Evolutionary conservation across 495 filamentous ascomycete species (phyloP).

Genomic region (Staphylotrichum tortipilum): DNA sequence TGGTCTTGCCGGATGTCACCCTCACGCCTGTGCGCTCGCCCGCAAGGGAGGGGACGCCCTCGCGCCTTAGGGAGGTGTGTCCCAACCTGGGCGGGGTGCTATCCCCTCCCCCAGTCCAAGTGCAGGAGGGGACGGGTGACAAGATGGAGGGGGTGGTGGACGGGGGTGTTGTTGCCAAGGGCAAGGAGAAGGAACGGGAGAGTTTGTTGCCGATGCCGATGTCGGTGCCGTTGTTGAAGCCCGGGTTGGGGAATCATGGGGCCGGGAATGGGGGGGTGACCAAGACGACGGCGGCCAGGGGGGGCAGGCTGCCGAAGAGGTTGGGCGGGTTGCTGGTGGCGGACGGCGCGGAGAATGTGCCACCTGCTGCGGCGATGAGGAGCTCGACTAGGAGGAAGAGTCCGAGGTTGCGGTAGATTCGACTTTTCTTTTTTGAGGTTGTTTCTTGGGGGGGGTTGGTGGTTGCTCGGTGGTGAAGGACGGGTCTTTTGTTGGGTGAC

Average conservation of each 20-base stretch:
- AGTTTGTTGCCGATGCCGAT: no score
- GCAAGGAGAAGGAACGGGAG: no score
- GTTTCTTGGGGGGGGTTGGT: not conserved
- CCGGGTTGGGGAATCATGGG: no score
- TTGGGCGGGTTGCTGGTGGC: constrained; percentile 27
- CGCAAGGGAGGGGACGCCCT: constrained; percentile 7
- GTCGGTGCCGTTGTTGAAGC: constrained; percentile 45
- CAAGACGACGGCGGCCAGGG: constrained; percentile 34
- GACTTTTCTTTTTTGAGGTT: not conserved
- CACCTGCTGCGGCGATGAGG: constrained; percentile 35
- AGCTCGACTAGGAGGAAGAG: constrained; percentile 44
- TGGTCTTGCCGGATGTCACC: constrained; percentile 31
- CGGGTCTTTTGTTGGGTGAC: not conserved
- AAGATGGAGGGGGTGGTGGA: no score
- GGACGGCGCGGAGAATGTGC: constrained; percentile 56
- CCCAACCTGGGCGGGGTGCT: no score
- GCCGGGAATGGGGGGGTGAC: constrained; percentile 32
- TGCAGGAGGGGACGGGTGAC: no score
- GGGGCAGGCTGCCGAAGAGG: constrained; percentile 37
- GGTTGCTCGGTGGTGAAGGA: not conserved
- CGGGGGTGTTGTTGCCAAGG: no score
- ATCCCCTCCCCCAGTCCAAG: no score
- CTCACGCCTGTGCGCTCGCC: constrained; percentile 16
- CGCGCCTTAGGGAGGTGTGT: constrained; percentile 39
- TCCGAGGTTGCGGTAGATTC: constrained; percentile 33